phyloP scores from a whole-genome alignment of 2,329 filamentous ascomycete species.

The Exserohilum rostratum region DNA sequence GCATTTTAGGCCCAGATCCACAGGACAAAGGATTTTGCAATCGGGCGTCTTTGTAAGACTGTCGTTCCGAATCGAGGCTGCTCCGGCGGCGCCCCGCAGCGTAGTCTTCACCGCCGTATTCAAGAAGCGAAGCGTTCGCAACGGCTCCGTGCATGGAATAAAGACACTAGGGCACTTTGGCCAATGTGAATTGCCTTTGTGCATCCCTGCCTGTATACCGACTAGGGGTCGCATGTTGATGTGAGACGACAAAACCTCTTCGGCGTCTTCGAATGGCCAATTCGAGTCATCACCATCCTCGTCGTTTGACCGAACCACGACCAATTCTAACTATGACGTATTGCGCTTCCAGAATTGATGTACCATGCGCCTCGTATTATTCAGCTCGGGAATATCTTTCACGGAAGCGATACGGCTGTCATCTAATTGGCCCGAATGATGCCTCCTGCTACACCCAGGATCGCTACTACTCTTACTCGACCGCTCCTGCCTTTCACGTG shows the following conservation, averaged over 20 bases:
- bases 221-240: no score
- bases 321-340: conserved; percentile 28
- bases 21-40: background rate
- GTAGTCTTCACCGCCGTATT: conserved; percentile 57
- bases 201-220: conserved; percentile 52
- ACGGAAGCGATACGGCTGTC: conserved; percentile 22
- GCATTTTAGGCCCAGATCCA: background rate
- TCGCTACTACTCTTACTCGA: background rate
- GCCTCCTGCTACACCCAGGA: background rate
- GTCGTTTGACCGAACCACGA: conserved; percentile 12
- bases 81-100: no score
- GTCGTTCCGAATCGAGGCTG: no score
- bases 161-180: conserved; percentile 57
- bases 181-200: no score
- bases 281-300: conserved; percentile 9
- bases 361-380: conserved; percentile 30
- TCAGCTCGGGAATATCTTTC: conserved; percentile 30
- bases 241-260: no score
- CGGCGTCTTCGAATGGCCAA: background rate
- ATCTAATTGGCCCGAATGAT: background rate
- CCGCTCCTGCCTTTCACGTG: background rate
- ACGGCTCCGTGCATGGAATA: conserved; percentile 58
- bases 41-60: no score
- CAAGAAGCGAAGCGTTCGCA: conserved; percentile 55
- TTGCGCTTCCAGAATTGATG: conserved; percentile 33